Conservation (phyloP, 768 basidiomycete species). For the Naganishia onofrii region DNA sequence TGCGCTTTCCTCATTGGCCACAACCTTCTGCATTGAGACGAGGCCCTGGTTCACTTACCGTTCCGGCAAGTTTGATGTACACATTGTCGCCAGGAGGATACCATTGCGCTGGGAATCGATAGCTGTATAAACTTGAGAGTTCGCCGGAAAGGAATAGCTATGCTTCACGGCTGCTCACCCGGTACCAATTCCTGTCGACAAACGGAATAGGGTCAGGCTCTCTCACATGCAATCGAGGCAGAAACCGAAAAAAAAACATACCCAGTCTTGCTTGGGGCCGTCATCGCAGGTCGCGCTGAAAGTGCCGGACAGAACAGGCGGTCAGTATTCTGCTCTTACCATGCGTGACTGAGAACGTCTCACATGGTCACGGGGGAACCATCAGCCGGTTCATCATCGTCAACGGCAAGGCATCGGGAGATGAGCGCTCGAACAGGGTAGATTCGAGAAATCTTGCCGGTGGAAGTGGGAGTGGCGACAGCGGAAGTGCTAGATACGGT, state of each 20-base stretch:
- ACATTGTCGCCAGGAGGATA: slow-evolving; percentile 15
- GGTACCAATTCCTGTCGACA: not conserved
- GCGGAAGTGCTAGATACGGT: not conserved
- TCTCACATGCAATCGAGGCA: too few relatives aligned
- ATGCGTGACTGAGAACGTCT: not conserved
- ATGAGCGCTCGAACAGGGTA: slow-evolving; percentile 13
- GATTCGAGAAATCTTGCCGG: not conserved
- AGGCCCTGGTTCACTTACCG: not conserved
- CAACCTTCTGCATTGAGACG: too few relatives aligned
- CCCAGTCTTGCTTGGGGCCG: slow-evolving; percentile 11
- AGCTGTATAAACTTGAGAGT: too few relatives aligned
- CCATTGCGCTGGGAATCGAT: slow-evolving; percentile 7
- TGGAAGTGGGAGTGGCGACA: not conserved
- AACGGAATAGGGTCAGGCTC: too few relatives aligned
- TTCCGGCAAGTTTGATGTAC: slow-evolving; percentile 23
- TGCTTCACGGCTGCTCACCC: not conserved
- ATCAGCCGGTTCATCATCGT: slow-evolving; percentile 12
- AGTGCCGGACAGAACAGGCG: too few relatives aligned
- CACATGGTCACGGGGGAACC: slow-evolving; percentile 1
- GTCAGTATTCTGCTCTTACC: not conserved
- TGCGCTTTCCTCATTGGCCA: not conserved
- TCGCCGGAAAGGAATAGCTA: too few relatives aligned
- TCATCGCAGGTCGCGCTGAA: slow-evolving; percentile 2
- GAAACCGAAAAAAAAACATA: not conserved
- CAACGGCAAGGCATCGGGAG: not conserved